Base-by-base conservation (phyloP, 140 eudicot genomes). In the Ambrosia hybrid region DNA sequence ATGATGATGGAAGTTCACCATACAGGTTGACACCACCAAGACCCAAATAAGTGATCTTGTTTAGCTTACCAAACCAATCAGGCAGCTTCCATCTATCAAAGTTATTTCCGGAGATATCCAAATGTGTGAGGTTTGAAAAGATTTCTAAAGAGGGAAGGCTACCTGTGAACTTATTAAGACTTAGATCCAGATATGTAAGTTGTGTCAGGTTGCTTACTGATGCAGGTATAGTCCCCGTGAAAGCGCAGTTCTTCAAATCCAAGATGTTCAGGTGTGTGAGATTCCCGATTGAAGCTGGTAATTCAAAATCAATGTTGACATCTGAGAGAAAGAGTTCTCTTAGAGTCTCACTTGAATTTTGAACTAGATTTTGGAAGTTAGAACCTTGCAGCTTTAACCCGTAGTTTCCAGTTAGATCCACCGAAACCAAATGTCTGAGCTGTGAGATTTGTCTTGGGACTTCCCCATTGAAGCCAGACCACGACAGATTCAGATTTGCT, bases 51-150 rank as follows among this genome's bases (percentile, higher is more conserved):
- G 58, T 12, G 13, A 83, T 75, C 67, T 83, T 83, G 43, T 49
- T 64, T 26, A 76, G 80, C 75, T 65, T 76, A 51, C 77, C 68
- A 68, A 66, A 62, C 80, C 82, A 70, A 62, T 73, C 71, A n/a
- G n/a, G n/a, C n/a, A n/a, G n/a, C n/a, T n/a, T n/a, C n/a, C n/a
- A n/a, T n/a, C n/a, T n/a, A n/a, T 65, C 70, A 51, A 73, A 30
- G 39, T 53, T 46, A 58, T 56, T 58, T 9, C 0, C 0, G 2
- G 39, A 1, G 4, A 77, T n/a, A n/a, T n/a, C n/a, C 59, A n/a
- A n/a, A n/a, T n/a, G n/a, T n/a, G n/a, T n/a, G n/a, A n/a, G n/a
- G n/a, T n/a, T n/a, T n/a, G n/a, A n/a, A n/a, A n/a, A n/a, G n/a
- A n/a, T n/a, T n/a, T n/a, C n/a, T n/a, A n/a, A n/a, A n/a, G n/a